Conservation (phyloP, 441 rosid genomes). For the Euphorbia schlechtendalii region DNA sequence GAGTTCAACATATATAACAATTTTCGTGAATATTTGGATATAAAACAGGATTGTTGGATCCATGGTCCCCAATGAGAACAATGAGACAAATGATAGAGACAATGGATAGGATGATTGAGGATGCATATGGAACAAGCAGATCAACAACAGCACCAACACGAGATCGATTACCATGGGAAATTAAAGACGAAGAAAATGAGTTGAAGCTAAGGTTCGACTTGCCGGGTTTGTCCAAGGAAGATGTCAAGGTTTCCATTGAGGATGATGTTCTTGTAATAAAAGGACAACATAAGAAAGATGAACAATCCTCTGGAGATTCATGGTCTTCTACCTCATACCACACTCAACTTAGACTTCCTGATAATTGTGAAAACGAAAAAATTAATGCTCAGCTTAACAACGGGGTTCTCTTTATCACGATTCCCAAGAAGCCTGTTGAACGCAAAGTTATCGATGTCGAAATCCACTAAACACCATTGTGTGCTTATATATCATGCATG, state of each 20-base stretch:
- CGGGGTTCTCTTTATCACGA: constrained; percentile 55
- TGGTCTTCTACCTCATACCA: constrained; percentile 47
- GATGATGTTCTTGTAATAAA: constrained; percentile 53
- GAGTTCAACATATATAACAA: too few relatives aligned
- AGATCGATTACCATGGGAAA: constrained; percentile 68
- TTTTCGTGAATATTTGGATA: background rate
- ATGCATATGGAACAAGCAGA: constrained; percentile 35
- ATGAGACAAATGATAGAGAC: constrained; percentile 76
- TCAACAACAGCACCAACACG: constrained; percentile 22
- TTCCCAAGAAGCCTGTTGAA: constrained; percentile 64
- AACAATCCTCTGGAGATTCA: constrained; percentile 30
- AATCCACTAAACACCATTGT: constrained; percentile 23
- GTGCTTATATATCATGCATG: too few relatives aligned
- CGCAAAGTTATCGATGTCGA: constrained; percentile 55
- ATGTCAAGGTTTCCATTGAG: constrained; percentile 58
- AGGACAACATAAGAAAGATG: constrained; percentile 51
- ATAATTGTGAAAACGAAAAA: constrained; percentile 51
- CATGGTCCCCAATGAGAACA: constrained; percentile 63
- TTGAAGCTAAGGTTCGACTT: constrained; percentile 76
- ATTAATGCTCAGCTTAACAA: constrained; percentile 71
- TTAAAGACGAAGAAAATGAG: constrained; percentile 64
- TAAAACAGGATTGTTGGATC: constrained; percentile 50
- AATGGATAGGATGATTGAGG: constrained; percentile 66
- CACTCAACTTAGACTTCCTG: constrained; percentile 59
- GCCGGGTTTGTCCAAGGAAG: constrained; percentile 78